These are phyloP conservation scores for Apiospora pterosperma DNA, from an alignment of 2,329 filamentous ascomycete species.

Conservation along the genomic window DNA sequence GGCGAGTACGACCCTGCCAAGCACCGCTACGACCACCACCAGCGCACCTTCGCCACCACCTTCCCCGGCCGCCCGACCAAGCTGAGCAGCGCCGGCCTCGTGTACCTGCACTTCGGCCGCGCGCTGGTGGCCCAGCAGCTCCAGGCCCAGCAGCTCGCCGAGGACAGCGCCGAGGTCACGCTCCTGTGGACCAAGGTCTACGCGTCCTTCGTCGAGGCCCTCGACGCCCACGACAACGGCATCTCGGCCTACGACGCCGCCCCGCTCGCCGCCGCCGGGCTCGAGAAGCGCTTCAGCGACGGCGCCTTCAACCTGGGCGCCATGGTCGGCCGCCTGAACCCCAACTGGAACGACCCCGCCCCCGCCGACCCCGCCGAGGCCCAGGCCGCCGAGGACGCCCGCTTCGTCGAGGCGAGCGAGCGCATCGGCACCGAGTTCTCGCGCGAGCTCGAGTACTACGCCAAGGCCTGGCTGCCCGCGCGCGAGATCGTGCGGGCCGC, in stretches of 20 bases:
- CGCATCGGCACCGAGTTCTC: constrained; percentile 91
- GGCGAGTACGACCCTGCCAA: constrained; percentile 78
- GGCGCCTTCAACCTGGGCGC: constrained; percentile 82
- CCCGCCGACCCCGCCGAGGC: constrained; percentile 52
- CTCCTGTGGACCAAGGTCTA: constrained; percentile 88
- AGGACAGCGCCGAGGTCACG: constrained; percentile 64
- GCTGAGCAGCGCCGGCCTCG: constrained; percentile 87
- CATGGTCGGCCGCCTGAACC: constrained; percentile 76
- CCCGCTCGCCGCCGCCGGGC: constrained; percentile 63
- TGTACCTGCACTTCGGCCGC: constrained; percentile 93
- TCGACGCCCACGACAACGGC: constrained; percentile 97
- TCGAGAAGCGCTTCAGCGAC: constrained; percentile 80
- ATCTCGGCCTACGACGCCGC: constrained; percentile 77
- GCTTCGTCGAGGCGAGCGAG: constrained; percentile 72
- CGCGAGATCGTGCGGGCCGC: constrained; percentile 74
- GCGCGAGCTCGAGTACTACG: constrained; percentile 73
- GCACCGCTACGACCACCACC: constrained; percentile 95
- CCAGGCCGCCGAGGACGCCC: constrained; percentile 75
- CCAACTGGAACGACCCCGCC: constrained; percentile 69
- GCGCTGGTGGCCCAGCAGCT: constrained; percentile 66
- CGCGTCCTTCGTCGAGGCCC: constrained; percentile 87
- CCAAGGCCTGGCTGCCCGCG: constrained; percentile 80
- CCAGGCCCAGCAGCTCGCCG: constrained; percentile 40
- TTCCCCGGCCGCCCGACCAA: constrained; percentile 85
- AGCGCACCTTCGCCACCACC: constrained; percentile 81